Evolutionary conservation across 2,329 filamentous ascomycete genomes (phyloP), one percentile per base, ranked within the genome.

Genomic region (Daldinia sp.): DNA sequence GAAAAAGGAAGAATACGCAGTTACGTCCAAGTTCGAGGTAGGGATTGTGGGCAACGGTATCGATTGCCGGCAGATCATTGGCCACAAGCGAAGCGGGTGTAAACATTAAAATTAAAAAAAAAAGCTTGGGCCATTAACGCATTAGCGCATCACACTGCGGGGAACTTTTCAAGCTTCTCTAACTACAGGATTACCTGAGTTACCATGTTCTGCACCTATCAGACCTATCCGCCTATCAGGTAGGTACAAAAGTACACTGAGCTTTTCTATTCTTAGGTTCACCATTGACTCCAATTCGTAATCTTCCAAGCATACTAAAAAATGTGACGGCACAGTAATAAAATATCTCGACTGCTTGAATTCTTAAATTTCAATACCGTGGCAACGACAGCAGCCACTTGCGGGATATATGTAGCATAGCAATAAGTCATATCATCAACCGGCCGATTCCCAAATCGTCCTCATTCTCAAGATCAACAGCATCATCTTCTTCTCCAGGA

Each of bases 81-180:
- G 71, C 30, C 21, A 48, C 23, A 41, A 4, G 34, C 58, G 23
- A 60, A 19, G 27, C 39, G 56, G 37, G 51, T 63, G 71, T 73
- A 73, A 73, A 73, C 71, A 72, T 43, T n/a, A n/a, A n/a, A n/a
- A n/a, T n/a, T n/a, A n/a, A n/a, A n/a, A n/a, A n/a, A n/a, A 70
- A 43, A 66, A 69, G 72, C 72, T 72, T 65, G 67, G 69, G 61
- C 72, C 72, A 73, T 37, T n/a, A 10, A 7, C 27, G 5, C 23
- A 45, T 45, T 45, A 45, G 39, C 4, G 39, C 21, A 23, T 45
- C 27, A 45, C 39, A 50, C 47, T 23, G 47, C 30, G 15, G 21
- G 43, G 45, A 48, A 47, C 21, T 11, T 50, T 25, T 21, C 19
- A 34, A 32, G 10, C 10, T 32, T 43, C 48, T 49, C 21, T 35